phyloP scores from a whole-genome alignment of 495 filamentous ascomycete species.

The Tetracladium setigerum region DNA sequence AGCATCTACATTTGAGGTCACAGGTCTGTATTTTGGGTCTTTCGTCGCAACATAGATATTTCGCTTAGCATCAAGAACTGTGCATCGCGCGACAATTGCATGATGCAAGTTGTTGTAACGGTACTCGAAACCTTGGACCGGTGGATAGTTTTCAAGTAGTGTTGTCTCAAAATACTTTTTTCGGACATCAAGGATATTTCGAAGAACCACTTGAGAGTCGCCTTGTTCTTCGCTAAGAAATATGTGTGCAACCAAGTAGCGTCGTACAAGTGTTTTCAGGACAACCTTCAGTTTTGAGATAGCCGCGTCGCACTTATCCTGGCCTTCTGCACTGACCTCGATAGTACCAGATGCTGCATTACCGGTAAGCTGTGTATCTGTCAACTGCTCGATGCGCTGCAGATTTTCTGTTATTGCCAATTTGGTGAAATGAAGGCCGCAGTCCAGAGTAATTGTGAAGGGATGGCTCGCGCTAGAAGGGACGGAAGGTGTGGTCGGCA shows the following conservation, averaged over 20 bases:
- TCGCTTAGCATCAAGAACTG: neutral
- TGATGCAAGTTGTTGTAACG: constrained; percentile 4
- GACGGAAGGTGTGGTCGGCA: no score
- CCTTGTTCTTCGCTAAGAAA: constrained; percentile 30
- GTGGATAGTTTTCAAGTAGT: constrained; percentile 12
- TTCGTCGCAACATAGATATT: neutral
- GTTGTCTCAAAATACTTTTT: constrained; percentile 19
- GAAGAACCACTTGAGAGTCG: constrained; percentile 26
- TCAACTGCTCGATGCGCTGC: no score
- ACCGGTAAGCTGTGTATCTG: no score
- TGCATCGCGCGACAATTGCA: constrained; percentile 4
- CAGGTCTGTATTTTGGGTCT: neutral
- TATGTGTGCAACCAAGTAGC: constrained; percentile 16
- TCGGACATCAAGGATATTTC: constrained; percentile 17
- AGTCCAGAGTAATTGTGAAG: no score
- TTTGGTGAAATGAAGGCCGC: no score
- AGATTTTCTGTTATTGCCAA: no score
- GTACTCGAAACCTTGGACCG: neutral
- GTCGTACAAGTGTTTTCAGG: no score
- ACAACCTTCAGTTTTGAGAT: no score
- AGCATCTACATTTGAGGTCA: neutral
- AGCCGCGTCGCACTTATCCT: no score
- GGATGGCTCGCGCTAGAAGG: no score
- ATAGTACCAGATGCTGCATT: no score
- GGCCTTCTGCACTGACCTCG: no score